These are phyloP conservation scores for Scalesia atractyloides DNA, from an alignment of 129 eudicot genomes.

Conservation along the genomic window DNA sequence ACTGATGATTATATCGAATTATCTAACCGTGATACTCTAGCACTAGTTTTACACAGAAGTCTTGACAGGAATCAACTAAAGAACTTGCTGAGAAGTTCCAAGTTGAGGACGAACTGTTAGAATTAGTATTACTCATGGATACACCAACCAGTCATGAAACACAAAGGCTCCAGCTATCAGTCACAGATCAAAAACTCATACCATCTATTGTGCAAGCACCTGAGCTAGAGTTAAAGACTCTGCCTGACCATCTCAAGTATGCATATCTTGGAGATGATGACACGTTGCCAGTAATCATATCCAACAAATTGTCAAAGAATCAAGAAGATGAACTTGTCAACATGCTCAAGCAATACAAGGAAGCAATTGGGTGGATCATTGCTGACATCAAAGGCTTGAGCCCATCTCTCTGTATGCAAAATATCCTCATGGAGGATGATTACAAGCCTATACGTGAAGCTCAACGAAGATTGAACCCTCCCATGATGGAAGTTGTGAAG, in stretches of 20 bases:
- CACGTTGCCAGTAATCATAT: background rate
- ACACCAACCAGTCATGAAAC: no score
- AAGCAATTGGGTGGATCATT: background rate
- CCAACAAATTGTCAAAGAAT: background rate
- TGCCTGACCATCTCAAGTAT: no score
- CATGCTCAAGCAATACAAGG: background rate
- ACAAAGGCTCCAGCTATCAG: background rate
- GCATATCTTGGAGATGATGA: no score
- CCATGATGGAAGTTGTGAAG: background rate
- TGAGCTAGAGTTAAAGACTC: no score
- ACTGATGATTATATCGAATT: no score
- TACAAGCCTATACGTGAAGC: background rate
- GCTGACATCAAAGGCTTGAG: background rate
- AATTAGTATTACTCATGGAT: background rate
- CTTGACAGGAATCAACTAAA: no score
- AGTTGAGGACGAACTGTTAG: background rate
- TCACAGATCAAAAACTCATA: no score
- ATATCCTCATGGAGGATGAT: background rate
- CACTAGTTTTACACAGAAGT: no score
- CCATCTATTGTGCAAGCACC: no score
- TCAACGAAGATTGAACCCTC: constrained; percentile 5
- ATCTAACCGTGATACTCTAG: no score
- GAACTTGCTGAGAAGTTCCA: no score
- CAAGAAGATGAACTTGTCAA: background rate
- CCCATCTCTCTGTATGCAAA: background rate